phyloP scores from a whole-genome alignment of 176 grass and related monocot species.

The Lolium perenne region DNA sequence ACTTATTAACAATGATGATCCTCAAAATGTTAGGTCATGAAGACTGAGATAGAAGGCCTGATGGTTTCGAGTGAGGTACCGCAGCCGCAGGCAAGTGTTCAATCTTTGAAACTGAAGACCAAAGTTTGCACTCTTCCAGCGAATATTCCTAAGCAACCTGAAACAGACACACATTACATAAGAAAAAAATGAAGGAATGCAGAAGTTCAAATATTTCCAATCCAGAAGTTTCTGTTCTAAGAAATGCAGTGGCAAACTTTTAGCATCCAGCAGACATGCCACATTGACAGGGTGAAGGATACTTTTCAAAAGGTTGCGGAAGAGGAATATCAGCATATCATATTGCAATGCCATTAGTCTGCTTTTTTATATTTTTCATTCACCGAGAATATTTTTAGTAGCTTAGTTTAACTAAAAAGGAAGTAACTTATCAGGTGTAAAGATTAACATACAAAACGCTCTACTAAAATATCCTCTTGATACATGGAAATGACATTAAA shows the following conservation, averaged over 20 bases:
- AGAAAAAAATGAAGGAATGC: conserved; percentile 1
- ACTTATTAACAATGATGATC: conserved; percentile 23
- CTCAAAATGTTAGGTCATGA: neutral
- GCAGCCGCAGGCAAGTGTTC: neutral
- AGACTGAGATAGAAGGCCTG: neutral
- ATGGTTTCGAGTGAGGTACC: neutral
- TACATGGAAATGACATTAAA: neutral
- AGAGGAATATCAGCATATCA: neutral
- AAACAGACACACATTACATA: conserved; percentile 14
- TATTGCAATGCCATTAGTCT: neutral
- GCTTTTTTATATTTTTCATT: neutral
- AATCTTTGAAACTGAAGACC: conserved; percentile 24
- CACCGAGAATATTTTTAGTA: neutral
- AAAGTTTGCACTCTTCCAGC: neutral
- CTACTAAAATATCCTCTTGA: neutral
- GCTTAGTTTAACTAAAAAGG: neutral
- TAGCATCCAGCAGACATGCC: neutral
- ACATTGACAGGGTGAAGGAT: neutral
- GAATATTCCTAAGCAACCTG: conserved; percentile 39
- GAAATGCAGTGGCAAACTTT: neutral
- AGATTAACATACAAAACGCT: neutral
- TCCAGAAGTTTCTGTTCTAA: neutral
- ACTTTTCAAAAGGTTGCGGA: neutral
- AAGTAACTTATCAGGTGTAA: neutral
- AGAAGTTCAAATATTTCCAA: neutral